Evolutionary conservation across 2,329 filamentous ascomycete species (phyloP).

Genomic region (Aspergillus japonicus): DNA sequence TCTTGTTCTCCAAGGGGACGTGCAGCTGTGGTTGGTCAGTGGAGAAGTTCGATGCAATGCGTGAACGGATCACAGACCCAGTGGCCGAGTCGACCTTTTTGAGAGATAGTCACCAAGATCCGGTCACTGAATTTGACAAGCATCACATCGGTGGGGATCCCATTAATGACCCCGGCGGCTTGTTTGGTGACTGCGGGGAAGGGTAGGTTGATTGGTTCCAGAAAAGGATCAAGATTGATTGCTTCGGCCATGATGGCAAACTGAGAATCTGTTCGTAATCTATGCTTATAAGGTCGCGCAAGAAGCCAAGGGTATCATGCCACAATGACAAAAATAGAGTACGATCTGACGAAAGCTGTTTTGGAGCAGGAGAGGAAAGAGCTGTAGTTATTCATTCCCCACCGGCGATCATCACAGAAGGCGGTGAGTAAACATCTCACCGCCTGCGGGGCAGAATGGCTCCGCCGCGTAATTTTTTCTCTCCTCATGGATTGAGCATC

Average conservation of each 20-base stretch:
- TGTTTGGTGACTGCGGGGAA: constrained; percentile 68
- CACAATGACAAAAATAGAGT: background rate
- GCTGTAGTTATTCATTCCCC: background rate
- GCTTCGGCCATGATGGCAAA: constrained; percentile 26
- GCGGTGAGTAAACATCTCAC: constrained; percentile 22
- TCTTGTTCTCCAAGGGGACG: constrained; percentile 34
- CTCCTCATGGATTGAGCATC: constrained; percentile 3
- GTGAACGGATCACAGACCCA: constrained; percentile 65
- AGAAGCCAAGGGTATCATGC: background rate
- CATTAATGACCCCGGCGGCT: constrained; percentile 63
- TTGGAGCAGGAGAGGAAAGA: background rate
- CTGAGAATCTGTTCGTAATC: no score
- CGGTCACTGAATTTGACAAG: constrained; percentile 80
- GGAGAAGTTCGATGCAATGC: background rate
- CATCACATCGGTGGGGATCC: constrained; percentile 69
- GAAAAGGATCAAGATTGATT: constrained; percentile 25
- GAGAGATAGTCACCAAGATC: constrained; percentile 84
- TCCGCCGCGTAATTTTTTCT: constrained; percentile 25
- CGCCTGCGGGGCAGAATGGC: constrained; percentile 26
- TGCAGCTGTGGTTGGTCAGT: constrained; percentile 26
- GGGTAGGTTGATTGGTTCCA: constrained; percentile 50
- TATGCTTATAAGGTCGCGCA: background rate
- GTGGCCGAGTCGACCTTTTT: constrained; percentile 81
- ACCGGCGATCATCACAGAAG: background rate
- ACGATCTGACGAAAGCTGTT: background rate